Evolutionary conservation across 805 yeast species (phyloP).

Genomic region (Kregervanrija fluxuum): DNA sequence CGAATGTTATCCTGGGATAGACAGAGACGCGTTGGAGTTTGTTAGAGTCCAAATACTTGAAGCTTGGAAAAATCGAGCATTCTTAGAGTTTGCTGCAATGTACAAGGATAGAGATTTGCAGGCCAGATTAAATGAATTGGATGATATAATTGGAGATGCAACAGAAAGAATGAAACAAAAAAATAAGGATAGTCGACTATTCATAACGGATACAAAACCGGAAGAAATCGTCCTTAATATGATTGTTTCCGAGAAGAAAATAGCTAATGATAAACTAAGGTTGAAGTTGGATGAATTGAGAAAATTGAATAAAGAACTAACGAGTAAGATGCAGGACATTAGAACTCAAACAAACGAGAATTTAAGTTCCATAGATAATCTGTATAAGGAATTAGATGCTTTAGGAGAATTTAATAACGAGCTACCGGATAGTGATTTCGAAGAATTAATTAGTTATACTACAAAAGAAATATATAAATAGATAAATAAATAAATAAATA

Average conservation of each 20-base stretch:
- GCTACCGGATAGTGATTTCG: too few species aligned
- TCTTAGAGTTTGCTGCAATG: slow-evolving; percentile 40
- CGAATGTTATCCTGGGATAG: slow-evolving; percentile 41
- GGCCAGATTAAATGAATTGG: slow-evolving; percentile 38
- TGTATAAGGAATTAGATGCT: too few species aligned
- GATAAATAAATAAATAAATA: too few species aligned
- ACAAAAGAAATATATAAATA: too few species aligned
- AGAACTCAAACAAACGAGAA: too few species aligned
- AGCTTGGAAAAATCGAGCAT: slow-evolving; percentile 36
- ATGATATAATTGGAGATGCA: slow-evolving; percentile 39
- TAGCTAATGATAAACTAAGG: slow-evolving; percentile 5
- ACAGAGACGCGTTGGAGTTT: slow-evolving; percentile 32
- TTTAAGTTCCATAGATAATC: too few species aligned
- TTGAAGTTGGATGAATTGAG: neutral
- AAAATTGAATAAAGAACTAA: slow-evolving; percentile 3
- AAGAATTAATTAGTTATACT: too few species aligned
- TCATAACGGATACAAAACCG: slow-evolving; percentile 11
- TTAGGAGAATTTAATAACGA: too few species aligned
- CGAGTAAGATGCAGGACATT: too few species aligned
- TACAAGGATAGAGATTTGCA: slow-evolving; percentile 39
- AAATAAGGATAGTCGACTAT: slow-evolving; percentile 2
- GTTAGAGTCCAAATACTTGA: slow-evolving; percentile 39
- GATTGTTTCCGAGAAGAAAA: slow-evolving; percentile 8
- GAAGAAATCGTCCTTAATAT: slow-evolving; percentile 17
- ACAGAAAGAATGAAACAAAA: slow-evolving; percentile 9